Evolutionary conservation across 441 rosid species (phyloP).

Genomic region (Populus trichocarpa): DNA sequence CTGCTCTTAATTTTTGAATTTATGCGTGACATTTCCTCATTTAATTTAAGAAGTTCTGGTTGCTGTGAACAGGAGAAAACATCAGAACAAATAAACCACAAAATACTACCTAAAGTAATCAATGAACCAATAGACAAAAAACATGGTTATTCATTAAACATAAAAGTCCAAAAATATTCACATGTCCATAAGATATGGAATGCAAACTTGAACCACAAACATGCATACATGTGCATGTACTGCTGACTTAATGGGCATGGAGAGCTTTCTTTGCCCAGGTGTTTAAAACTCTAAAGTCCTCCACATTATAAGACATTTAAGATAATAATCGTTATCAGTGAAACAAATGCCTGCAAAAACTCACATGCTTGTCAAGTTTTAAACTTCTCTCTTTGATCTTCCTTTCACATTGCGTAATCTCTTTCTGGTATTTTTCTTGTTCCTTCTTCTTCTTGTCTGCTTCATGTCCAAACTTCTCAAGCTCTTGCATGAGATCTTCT

Average conservation of each 20-base stretch:
- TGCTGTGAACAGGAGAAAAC: constrained; percentile 44
- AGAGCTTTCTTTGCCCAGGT: not conserved
- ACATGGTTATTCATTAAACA: not conserved
- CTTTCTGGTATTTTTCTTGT: constrained; percentile 77
- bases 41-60: constrained; percentile 89
- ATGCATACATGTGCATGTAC: not conserved
- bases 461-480: constrained; percentile 64
- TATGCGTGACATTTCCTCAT: constrained; percentile 83
- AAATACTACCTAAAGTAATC: constrained; percentile 1
- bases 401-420: constrained; percentile 71
- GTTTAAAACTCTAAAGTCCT: not conserved
- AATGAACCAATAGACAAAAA: not conserved
- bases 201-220: not conserved
- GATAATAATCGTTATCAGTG: not conserved
- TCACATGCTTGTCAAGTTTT: constrained; percentile 72
- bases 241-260: not conserved
- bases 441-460: constrained; percentile 69
- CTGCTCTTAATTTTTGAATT: constrained; percentile 81
- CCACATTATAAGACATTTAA: not conserved
- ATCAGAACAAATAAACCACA: constrained; percentile 20
- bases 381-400: constrained; percentile 74
- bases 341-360: constrained; percentile 27
- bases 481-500: constrained; percentile 59
- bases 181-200: not conserved
- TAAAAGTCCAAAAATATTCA: not conserved